Evolutionary conservation across 2,329 filamentous ascomycete genomes (phyloP).

Genomic region (Emmonsia crescens): DNA sequence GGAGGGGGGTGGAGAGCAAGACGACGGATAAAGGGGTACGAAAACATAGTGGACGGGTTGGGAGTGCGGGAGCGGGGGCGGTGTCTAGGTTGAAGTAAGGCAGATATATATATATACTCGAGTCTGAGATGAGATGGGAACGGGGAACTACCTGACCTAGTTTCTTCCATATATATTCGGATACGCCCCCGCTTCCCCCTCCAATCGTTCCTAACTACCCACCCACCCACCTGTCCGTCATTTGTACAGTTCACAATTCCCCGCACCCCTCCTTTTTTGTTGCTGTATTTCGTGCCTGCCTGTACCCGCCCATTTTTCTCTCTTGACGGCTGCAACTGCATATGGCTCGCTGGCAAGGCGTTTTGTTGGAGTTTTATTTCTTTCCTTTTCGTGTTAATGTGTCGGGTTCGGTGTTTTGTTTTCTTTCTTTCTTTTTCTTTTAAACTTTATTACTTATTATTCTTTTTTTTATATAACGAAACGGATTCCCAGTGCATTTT

Average conservation of each 20-base stretch:
- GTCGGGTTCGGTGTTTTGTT: background rate
- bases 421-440: background rate
- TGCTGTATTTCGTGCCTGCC: too few relatives aligned
- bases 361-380: background rate
- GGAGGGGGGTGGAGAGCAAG: conserved; percentile 28
- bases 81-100: background rate
- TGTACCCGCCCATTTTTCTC: background rate
- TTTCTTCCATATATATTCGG: background rate
- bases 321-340: background rate
- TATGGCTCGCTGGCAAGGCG: background rate
- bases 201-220: background rate
- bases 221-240: background rate
- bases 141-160: background rate
- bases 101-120: background rate
- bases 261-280: background rate
- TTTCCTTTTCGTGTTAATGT: background rate
- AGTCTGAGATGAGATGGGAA: background rate
- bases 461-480: background rate
- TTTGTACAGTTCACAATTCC: background rate
- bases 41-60: conserved; percentile 38
- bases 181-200: background rate
- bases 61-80: conserved; percentile 31
- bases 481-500: background rate
- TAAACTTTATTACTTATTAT: background rate
- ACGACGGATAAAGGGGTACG: conserved; percentile 35